phyloP scores from a whole-genome alignment of 345 rosid genomes.

The Gossypium bickii region DNA sequence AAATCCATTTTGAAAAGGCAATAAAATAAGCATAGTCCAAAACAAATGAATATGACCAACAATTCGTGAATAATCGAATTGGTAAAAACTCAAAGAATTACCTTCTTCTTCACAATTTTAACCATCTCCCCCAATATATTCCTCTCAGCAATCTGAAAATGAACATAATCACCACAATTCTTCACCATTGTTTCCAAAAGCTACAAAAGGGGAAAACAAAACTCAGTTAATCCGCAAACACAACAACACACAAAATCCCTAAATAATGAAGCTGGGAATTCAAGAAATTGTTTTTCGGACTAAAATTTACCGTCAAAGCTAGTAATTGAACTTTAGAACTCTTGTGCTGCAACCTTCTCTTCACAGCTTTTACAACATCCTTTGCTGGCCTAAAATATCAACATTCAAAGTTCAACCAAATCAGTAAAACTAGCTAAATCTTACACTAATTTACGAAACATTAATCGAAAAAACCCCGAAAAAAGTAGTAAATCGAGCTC shows the following conservation, averaged over 20 bases:
- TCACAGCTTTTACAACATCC: conserved; percentile 88
- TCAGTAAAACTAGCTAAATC: not conserved
- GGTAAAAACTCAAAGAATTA: conserved; percentile 14
- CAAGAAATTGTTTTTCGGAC: not conserved
- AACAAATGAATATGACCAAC: not conserved
- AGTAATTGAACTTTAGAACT: conserved; percentile 75
- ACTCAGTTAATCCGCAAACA: not conserved
- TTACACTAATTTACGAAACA: conserved; percentile 5
- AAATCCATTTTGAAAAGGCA: not conserved
- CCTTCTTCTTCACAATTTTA: conserved; percentile 84
- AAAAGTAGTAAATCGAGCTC: not conserved
- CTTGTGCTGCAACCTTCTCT: conserved; percentile 87
- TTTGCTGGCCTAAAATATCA: conserved; percentile 70
- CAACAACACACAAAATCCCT: not conserved
- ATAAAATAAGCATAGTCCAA: not conserved
- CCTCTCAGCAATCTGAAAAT: conserved; percentile 83
- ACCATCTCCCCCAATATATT: conserved; percentile 87
- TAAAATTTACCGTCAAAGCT: conserved; percentile 67
- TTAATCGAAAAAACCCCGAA: not conserved
- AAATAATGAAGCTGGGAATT: not conserved
- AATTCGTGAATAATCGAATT: not conserved
- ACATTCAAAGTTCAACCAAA: not conserved
- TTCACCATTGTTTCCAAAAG: conserved; percentile 94
- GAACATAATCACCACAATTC: conserved; percentile 91
- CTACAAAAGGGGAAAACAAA: conserved; percentile 29